These are phyloP conservation scores for Evernia prunastri DNA, from an alignment of 495 filamentous ascomycete genomes.

Conservation along the genomic window DNA sequence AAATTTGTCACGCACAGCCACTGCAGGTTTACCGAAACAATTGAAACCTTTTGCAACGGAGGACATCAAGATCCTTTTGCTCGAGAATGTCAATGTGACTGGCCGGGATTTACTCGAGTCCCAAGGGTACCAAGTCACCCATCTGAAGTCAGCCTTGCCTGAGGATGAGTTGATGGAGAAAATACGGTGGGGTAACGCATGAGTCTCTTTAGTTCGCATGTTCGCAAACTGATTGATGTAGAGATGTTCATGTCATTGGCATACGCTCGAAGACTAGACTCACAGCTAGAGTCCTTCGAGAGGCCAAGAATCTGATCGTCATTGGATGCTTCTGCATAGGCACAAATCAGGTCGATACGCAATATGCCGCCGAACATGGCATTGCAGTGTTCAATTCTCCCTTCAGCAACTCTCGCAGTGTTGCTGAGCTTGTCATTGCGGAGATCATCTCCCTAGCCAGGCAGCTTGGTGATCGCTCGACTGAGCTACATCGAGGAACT, in stretches of 20 bases:
- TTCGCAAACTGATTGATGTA: slow-evolving; percentile 33
- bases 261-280: slow-evolving; percentile 98
- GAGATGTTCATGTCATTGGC: slow-evolving; percentile 94
- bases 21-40: slow-evolving; percentile 55
- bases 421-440: slow-evolving; percentile 89
- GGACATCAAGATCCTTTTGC: slow-evolving; percentile 90
- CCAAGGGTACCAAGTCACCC: slow-evolving; percentile 96
- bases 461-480: slow-evolving; percentile 87
- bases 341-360: slow-evolving; percentile 94
- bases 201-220: slow-evolving; percentile 15
- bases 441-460: slow-evolving; percentile 90
- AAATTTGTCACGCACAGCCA: slow-evolving; percentile 33
- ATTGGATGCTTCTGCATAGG: slow-evolving; percentile 99
- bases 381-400: slow-evolving; percentile 99
- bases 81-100: slow-evolving; percentile 94
- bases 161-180: slow-evolving; percentile 95
- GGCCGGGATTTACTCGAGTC: slow-evolving; percentile 70
- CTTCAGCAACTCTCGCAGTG: slow-evolving; percentile 94
- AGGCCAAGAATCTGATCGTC: slow-evolving; percentile 90
- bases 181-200: slow-evolving; percentile 62
- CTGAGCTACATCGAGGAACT: slow-evolving; percentile 86
- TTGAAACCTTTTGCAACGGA: slow-evolving; percentile 92
- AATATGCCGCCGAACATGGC: slow-evolving; percentile 83
- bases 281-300: slow-evolving; percentile 71
- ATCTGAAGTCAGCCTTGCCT: slow-evolving; percentile 76